phyloP scores from a whole-genome alignment of 345 rosid species.

The Populus davidiana region DNA sequence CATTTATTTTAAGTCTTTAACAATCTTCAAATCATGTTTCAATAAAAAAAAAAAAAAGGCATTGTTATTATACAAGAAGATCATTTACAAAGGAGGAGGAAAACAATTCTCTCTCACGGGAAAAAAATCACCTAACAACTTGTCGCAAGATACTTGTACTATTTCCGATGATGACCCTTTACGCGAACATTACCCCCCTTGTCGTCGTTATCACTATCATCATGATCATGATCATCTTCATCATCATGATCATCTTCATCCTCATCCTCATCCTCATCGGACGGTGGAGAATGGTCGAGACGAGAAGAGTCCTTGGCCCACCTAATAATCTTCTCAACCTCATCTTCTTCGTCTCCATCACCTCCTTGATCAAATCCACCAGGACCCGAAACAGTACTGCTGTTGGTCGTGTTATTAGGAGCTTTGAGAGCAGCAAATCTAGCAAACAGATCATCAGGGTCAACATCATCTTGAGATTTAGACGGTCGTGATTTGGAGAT shows the following conservation, averaged over 20 bases:
- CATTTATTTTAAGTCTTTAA: too few relatives aligned
- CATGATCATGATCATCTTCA: constrained; percentile 9
- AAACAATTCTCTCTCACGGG: too few relatives aligned
- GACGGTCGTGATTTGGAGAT: background rate
- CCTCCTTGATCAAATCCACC: background rate
- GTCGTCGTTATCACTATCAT: constrained; percentile 2
- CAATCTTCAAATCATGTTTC: too few relatives aligned
- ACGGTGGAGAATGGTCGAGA: constrained; percentile 75
- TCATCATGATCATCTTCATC: constrained; percentile 20
- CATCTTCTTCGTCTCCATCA: constrained; percentile 44
- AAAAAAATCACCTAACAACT: too few relatives aligned
- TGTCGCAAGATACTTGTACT: background rate
- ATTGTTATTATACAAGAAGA: too few relatives aligned
- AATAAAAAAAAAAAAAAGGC: too few relatives aligned
- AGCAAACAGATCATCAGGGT: constrained; percentile 46
- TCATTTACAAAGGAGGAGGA: too few relatives aligned
- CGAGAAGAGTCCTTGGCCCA: constrained; percentile 90
- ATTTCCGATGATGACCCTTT: background rate
- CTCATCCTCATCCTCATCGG: constrained; percentile 44
- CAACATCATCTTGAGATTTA: background rate
- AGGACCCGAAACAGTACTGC: background rate
- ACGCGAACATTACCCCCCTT: background rate
- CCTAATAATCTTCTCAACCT: constrained; percentile 71
- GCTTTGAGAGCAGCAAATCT: constrained; percentile 71
- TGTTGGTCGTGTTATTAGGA: background rate